Conservation (phyloP, 495 filamentous ascomycete genomes). For the Xylaria acuta region DNA sequence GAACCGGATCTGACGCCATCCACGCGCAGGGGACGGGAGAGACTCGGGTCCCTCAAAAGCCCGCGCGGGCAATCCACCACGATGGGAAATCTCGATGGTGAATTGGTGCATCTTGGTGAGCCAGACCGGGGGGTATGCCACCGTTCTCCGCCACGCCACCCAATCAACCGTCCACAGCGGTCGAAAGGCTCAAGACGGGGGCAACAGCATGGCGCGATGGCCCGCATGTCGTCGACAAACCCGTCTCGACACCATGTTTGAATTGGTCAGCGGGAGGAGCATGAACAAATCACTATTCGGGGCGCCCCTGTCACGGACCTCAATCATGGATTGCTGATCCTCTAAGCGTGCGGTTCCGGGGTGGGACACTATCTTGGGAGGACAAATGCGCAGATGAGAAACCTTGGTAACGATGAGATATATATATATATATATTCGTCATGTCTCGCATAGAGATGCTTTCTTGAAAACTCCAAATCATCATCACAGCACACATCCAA, state of each 20-base stretch:
- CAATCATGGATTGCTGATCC: not conserved
- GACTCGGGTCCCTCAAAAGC: not conserved
- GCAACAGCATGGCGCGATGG: not conserved
- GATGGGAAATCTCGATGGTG: not conserved
- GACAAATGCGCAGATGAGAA: not conserved
- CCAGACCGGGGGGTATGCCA: not conserved
- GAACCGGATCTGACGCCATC: conserved; percentile 14
- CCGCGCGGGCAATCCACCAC: conserved; percentile 18
- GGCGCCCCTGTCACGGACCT: not conserved
- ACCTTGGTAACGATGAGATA: not conserved
- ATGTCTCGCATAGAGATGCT: not conserved
- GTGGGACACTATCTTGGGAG: not conserved
- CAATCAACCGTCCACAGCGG: not conserved
- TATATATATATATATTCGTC: not conserved
- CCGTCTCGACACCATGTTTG: not conserved
- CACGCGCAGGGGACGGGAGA: conserved; percentile 2
- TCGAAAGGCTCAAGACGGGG: not conserved
- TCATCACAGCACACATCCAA: not conserved
- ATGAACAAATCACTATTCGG: not conserved
- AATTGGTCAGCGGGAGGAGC: not conserved
- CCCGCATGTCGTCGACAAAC: not conserved
- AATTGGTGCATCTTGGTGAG: not conserved
- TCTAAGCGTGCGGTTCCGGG: not conserved
- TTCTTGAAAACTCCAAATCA: not conserved
- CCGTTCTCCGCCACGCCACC: not conserved